Conservation (phyloP, 2,329 filamentous ascomycete genomes). For the Endothia cerciana region DNA sequence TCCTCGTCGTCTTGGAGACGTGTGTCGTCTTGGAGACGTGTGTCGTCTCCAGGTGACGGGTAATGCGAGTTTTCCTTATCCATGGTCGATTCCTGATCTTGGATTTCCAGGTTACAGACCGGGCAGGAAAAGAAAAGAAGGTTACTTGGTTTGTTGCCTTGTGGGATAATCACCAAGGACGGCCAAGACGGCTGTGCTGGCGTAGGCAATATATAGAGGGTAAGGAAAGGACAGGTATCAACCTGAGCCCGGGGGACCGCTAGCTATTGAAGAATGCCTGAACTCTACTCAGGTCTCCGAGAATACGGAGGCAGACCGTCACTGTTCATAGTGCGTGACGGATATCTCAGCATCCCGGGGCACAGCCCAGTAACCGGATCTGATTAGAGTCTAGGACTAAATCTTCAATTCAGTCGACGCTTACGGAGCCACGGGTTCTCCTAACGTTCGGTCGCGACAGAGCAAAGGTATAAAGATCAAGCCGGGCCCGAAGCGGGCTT, state of each 20-base stretch:
- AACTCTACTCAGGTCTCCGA: not conserved
- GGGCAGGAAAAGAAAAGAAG: not conserved
- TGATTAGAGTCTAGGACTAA: not conserved
- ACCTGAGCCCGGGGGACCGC: not conserved
- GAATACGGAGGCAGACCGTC: not conserved
- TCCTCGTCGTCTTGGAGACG: not conserved
- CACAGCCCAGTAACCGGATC: not conserved
- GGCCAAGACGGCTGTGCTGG: not conserved
- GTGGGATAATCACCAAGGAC: not conserved
- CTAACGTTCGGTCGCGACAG: too few species aligned
- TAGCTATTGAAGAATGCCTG: not conserved
- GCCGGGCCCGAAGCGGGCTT: not conserved
- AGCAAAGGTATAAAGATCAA: too few species aligned
- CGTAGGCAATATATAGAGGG: not conserved
- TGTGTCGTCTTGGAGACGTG: too few species aligned
- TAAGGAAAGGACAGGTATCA: not conserved
- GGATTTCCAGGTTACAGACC: not conserved
- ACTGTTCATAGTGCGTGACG: not conserved
- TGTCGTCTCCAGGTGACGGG: not conserved
- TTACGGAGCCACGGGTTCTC: too few species aligned
- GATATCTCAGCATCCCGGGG: not conserved
- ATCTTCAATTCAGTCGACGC: too few species aligned
- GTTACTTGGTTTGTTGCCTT: not conserved
- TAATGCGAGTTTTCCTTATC: not conserved
- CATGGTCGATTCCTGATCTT: not conserved